Evolutionary conservation across 352 stramenopile species (phyloP), one percentile per base, ranked within the genome.

Genomic region (Elongisporangium undulatum): DNA sequence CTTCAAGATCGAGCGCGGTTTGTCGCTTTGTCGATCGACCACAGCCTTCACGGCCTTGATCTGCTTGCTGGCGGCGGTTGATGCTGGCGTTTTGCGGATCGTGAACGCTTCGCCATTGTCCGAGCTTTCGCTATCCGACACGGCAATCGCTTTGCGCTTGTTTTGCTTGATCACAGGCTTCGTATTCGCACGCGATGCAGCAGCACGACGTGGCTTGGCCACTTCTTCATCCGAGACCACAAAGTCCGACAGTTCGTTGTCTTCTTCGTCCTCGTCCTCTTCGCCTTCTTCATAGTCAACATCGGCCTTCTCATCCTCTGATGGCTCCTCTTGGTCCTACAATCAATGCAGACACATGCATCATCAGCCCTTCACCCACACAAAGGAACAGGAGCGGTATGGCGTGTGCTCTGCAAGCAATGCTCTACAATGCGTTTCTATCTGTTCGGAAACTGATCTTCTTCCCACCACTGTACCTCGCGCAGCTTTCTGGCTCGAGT

Each of bases 61-160:
- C 38, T 51, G 19, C 38, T 12, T 49, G 23, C n/a, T 26, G 51
- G 13, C 20, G 10, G 19, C 5, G 23, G 19, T 23, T n/a, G 26
- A 19, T 52, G 55, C 34, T 53, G 48, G 26, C 56, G 56, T 38
- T 19, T 48, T 51, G 20, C 58, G 62, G 19, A 61, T 63, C 52
- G 50, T 48, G 50, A 53, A 34, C 20, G 41, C 51, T 19, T 75
- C 66, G 15, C 83, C 70, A 13, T 77, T 58, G 20, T 79, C 80
- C 0, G 75, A 89, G 59, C 72, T 79, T 56, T 87, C 77, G 59
- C 75, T 87, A 22, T 71, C 69, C 0, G 58, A 65, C 17, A 73
- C 49, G 2, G 79, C 67, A 26, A 87, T 68, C 26, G 71, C 63
- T 24, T 79, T 81, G 24, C 79, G 71, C 70, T 89, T 90, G 26